These are phyloP conservation scores for Hortiboletus flavorubellus DNA, from an alignment of 768 basidiomycete genomes.

Conservation along the genomic window DNA sequence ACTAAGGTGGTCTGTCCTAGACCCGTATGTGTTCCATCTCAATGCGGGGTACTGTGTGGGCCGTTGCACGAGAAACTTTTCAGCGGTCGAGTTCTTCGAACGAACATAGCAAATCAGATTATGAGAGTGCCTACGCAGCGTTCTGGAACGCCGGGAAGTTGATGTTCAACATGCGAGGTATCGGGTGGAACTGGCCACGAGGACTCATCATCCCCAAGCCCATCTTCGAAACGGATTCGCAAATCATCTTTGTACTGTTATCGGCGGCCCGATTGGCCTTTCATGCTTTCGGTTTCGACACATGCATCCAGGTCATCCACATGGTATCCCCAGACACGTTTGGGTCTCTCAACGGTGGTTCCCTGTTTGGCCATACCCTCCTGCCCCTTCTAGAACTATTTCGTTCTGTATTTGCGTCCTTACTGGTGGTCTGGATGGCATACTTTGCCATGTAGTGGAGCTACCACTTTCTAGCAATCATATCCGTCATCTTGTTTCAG, in stretches of 20 bases:
- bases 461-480: slow-evolving; percentile 40
- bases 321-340: slow-evolving; percentile 40
- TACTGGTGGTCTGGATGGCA: slow-evolving; percentile 42
- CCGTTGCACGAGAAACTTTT: slow-evolving; percentile 13
- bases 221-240: slow-evolving; percentile 14
- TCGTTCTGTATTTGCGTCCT: slow-evolving; percentile 42
- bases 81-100: not conserved
- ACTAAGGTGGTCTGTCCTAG: slow-evolving; percentile 4
- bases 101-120: not conserved
- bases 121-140: slow-evolving; percentile 6
- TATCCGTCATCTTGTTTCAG: slow-evolving; percentile 42
- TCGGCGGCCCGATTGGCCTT: slow-evolving; percentile 6
- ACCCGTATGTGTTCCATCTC: slow-evolving; percentile 12
- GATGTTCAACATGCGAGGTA: slow-evolving; percentile 18
- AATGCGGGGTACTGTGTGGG: slow-evolving; percentile 18
- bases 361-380: slow-evolving; percentile 37
- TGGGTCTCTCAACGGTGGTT: slow-evolving; percentile 29
- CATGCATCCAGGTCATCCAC: slow-evolving; percentile 10
- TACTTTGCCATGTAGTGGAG: slow-evolving; percentile 43
- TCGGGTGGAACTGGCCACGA: slow-evolving; percentile 27
- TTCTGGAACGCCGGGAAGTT: slow-evolving; percentile 29
- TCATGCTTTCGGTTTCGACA: slow-evolving; percentile 11
- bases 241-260: slow-evolving; percentile 10
- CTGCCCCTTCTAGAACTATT: slow-evolving; percentile 30
- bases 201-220: slow-evolving; percentile 16